Conservation (phyloP, 345 rosid genomes). For the Xanthoceras sorbifolium region DNA sequence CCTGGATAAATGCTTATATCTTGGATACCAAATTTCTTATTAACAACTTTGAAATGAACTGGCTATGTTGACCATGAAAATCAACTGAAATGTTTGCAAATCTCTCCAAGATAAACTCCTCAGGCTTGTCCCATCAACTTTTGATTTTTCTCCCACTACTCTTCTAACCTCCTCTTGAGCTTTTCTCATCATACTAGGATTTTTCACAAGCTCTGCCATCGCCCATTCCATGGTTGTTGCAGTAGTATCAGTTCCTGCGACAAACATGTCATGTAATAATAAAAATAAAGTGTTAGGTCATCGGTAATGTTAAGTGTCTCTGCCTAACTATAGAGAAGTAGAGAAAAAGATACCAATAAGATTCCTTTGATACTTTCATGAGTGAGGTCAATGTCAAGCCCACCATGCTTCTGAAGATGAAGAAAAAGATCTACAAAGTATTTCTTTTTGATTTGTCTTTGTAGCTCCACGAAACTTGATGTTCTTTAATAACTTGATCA, state of each 20-base stretch:
- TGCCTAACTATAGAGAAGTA: too few relatives aligned
- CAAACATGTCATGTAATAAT: constrained; percentile 15
- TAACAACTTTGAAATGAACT: constrained; percentile 13
- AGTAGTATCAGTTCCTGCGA: constrained; percentile 15
- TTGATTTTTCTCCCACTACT: background rate
- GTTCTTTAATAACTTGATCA: too few relatives aligned
- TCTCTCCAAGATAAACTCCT: constrained; percentile 20
- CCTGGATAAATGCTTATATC: too few relatives aligned
- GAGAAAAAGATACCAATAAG: background rate
- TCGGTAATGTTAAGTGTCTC: too few relatives aligned
- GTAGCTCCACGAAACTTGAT: background rate
- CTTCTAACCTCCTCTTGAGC: constrained; percentile 3
- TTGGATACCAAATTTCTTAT: too few relatives aligned
- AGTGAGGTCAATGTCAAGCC: background rate
- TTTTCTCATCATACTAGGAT: background rate
- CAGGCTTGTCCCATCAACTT: constrained; percentile 11
- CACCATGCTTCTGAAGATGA: constrained; percentile 13
- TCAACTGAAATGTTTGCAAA: background rate
- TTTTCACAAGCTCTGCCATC: constrained; percentile 12
- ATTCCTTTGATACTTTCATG: constrained; percentile 16
- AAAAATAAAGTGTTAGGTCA: background rate
- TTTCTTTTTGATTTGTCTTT: background rate
- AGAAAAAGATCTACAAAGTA: constrained; percentile 19
- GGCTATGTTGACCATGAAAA: background rate
- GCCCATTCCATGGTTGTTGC: constrained; percentile 9